Percentiles rank a stretch among this genome's conserved stretches.
phyloP scores from a whole-genome alignment of 306 rosid species.

The Quercus bicolor region DNA sequence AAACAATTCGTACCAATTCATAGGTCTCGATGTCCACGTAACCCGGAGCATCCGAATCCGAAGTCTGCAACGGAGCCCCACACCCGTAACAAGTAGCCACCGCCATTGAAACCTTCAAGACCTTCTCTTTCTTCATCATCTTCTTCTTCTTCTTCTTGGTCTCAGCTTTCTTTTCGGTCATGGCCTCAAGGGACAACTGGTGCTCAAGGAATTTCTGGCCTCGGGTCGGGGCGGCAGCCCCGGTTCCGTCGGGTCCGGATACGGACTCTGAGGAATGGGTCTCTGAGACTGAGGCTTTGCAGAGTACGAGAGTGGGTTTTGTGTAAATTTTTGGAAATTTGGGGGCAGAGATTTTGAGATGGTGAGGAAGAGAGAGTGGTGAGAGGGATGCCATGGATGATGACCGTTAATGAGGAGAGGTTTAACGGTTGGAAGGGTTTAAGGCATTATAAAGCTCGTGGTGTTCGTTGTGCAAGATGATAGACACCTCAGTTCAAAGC shows the following conservation, averaged over 20 bases:
- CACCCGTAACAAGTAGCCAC: conserved; percentile 77
- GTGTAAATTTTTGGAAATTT: conserved; percentile 17
- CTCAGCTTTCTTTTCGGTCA: conserved; percentile 36
- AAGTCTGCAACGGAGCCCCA: conserved; percentile 86
- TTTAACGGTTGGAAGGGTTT: neutral
- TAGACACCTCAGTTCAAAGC: no score
- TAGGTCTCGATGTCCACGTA: conserved; percentile 64
- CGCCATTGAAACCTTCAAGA: conserved; percentile 37
- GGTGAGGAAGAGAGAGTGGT: conserved; percentile 37
- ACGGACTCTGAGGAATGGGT: conserved; percentile 9
- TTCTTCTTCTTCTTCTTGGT: conserved; percentile 25
- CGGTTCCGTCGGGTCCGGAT: conserved; percentile 50
- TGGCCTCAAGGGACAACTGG: conserved; percentile 52
- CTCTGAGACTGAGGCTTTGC: conserved; percentile 31
- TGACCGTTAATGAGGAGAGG: conserved; percentile 18
- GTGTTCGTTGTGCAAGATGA: neutral
- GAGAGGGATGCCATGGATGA: conserved; percentile 59
- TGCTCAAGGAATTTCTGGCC: conserved; percentile 74
- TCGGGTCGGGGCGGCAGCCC: conserved; percentile 76
- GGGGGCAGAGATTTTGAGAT: conserved; percentile 17
- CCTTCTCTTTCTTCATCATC: conserved; percentile 42
- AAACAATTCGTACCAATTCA: conserved; percentile 38
- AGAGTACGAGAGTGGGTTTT: conserved; percentile 30
- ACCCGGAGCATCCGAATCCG: conserved; percentile 70
- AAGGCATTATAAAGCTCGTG: neutral